Base-by-base conservation (phyloP, 306 rosid species). In the Rubus parviflorus region DNA sequence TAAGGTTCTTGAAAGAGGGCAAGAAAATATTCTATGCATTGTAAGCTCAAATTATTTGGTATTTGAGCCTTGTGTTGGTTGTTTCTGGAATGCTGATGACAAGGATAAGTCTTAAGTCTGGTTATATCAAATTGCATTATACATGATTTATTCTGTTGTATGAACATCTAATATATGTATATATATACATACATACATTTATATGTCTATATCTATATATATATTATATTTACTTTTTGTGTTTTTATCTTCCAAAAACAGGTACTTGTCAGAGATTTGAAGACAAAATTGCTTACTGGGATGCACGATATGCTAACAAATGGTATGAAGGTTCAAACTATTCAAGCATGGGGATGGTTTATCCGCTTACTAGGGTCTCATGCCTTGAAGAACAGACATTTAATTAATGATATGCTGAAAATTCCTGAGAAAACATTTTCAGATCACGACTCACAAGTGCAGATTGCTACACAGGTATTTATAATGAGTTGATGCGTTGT, bases 301-400 rank as follows among this genome's bases (percentile, higher is more conserved):
- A 85, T 90, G 96, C 87, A 87, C 47, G 70, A 81, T 76, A 72
- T 88, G 84, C 87, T 91, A 25, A 88, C 83, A 65, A 80, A 68
- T n/a, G 94, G 96, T 51, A 86, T 85, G 90, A 90, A 87, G 89
- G 81, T 89, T 87, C 92, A 82, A 74, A 76, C 92, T 51, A 83
- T 90, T 86, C 90, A 63, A 67, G 96, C 97, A 83, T 93, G 98
- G 97, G 91, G 97, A 63, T 94, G 96, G 96, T 94, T 88, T 87
- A 83, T 91, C 83, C 84, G 80, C 69, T 79, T 94, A 75, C 84
- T 91, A 54, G 97, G 97, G 69, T 83, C 88, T 79, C 84, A 85
- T 72, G 92, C 92, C 70, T 74, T 80, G 84, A 94, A 89, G 86
- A 86, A 84, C 77, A 89, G 88, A 67, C 86, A 81, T 75, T 86